Conservation (phyloP, 2,329 filamentous ascomycete genomes). For the Arthrinium phaeospermum region DNA sequence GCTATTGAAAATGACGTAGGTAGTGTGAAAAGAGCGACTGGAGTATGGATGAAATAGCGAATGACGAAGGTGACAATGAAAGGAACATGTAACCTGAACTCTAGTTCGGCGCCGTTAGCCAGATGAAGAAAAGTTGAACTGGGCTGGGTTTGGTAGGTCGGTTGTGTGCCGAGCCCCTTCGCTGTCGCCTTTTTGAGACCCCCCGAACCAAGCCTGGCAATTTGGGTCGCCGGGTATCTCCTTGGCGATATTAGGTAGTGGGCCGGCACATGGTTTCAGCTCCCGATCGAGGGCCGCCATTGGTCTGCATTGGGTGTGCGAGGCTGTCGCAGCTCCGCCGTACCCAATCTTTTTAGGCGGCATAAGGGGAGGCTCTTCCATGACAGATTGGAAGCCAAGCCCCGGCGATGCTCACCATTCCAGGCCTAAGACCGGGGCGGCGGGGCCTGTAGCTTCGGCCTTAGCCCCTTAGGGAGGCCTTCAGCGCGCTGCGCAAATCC, state of each 20-base stretch:
- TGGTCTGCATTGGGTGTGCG: background rate
- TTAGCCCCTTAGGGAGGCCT: background rate
- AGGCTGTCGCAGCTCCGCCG: background rate
- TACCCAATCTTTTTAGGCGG: background rate
- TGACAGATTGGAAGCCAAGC: background rate
- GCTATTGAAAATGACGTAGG: background rate
- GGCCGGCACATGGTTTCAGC: background rate
- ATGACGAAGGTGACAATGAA: background rate
- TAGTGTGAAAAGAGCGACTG: background rate
- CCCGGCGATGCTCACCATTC: background rate
- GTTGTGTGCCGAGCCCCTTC: background rate
- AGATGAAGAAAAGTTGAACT: background rate
- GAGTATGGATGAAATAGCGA: background rate
- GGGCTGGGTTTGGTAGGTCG: background rate
- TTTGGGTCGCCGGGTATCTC: background rate
- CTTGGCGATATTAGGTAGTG: background rate
- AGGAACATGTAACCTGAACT: background rate
- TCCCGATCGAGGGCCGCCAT: background rate
- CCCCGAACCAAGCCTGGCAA: background rate
- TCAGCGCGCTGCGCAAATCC: background rate
- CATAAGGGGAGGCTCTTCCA: background rate
- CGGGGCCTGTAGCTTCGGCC: background rate
- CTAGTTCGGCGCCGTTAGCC: background rate
- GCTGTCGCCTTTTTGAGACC: background rate
- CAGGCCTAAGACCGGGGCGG: background rate